Percentiles rank a stretch among this genome's conserved stretches.
These are phyloP conservation scores for Pulveroboletus sp. DNA, from an alignment of 768 basidiomycete genomes.

Conservation along the genomic window DNA sequence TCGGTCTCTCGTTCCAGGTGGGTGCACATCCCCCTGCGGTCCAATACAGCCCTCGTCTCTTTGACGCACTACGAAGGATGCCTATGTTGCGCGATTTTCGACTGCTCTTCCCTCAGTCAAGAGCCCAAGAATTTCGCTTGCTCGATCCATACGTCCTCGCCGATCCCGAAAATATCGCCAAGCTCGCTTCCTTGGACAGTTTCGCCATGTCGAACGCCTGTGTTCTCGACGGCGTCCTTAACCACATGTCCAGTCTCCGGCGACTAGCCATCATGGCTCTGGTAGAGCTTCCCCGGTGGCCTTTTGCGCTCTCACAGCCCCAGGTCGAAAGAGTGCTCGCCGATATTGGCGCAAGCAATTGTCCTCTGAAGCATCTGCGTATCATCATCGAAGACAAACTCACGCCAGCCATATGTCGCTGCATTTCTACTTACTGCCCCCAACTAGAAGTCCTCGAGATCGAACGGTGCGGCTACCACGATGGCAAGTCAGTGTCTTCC, in stretches of 20 bases:
- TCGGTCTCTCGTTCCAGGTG: slow-evolving; percentile 14
- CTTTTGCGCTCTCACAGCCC: slow-evolving; percentile 31
- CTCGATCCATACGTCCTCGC: slow-evolving; percentile 22
- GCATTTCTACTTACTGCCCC: slow-evolving; percentile 28
- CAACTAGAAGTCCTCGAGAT: slow-evolving; percentile 32
- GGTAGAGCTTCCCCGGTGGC: slow-evolving; percentile 34
- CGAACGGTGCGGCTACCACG: slow-evolving; percentile 34
- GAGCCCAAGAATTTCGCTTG: slow-evolving; percentile 22
- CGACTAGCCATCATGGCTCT: slow-evolving; percentile 31
- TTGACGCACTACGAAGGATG: slow-evolving; percentile 29
- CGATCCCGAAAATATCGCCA: slow-evolving; percentile 19
- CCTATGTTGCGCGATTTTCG: slow-evolving; percentile 28
- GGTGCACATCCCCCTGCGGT: neutral
- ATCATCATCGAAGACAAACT: slow-evolving; percentile 35
- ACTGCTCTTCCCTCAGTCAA: slow-evolving; percentile 29
- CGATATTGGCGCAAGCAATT: slow-evolving; percentile 30
- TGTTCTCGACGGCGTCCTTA: slow-evolving; percentile 25
- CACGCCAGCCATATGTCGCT: slow-evolving; percentile 27
- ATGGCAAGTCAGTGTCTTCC: slow-evolving; percentile 34
- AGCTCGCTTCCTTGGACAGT: slow-evolving; percentile 32
- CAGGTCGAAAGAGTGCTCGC: slow-evolving; percentile 29
- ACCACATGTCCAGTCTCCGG: slow-evolving; percentile 26
- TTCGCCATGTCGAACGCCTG: slow-evolving; percentile 36
- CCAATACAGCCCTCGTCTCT: slow-evolving; percentile 14
- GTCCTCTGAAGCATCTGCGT: slow-evolving; percentile 30